Evolutionary conservation across 2,329 filamentous ascomycete genomes (phyloP), one percentile per base, ranked within the genome.

Genomic region (Penicillium sp.): DNA sequence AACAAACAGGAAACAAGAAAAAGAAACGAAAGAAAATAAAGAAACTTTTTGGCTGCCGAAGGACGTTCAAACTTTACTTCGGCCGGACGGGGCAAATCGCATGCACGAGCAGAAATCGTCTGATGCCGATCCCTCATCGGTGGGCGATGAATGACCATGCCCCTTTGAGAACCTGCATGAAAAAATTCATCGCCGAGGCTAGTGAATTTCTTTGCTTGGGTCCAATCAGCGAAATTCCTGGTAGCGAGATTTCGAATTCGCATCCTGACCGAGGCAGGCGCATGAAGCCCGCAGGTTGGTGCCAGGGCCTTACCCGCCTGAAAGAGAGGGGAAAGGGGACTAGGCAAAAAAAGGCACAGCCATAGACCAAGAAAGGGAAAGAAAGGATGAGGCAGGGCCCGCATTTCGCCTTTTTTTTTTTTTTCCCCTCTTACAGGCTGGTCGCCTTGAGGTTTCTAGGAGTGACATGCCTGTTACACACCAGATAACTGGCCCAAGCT

Each of bases 181-280:
- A 63, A 55, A 54, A 62, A 37, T 55, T 58, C 44, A 18, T 56
- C 53, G 37, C 52, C 49, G 53, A 61, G 53, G 52, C 59, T 58
- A 60, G 55, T 53, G 58, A 61, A 58, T 63, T 63, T 54, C 51
- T 51, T 59, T 49, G 29, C 37, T 26, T 52, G 53, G 51, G 51
- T 54, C 69, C 69, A 71, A 71, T 72, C 64, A 70, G 56, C 57
- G 55, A 69, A 69, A 65, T 69, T 66, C 58, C 59, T 66, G 48
- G 18, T 43, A 47, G 60, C 47, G 57, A 58, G 47, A 54, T 61
- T 66, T 63, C 51, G 50, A 65, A 64, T 69, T 67, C 49, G 53
- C 60, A 65, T 60, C 53, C 53, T 58, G 64, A 56, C 64, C 61
- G 65, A 65, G 62, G 59, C 54, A 63, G 53, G 60, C 58, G 64